These are phyloP conservation scores for Tolypocladium amazonense DNA, from an alignment of 2,329 filamentous ascomycete genomes.

Conservation along the genomic window DNA sequence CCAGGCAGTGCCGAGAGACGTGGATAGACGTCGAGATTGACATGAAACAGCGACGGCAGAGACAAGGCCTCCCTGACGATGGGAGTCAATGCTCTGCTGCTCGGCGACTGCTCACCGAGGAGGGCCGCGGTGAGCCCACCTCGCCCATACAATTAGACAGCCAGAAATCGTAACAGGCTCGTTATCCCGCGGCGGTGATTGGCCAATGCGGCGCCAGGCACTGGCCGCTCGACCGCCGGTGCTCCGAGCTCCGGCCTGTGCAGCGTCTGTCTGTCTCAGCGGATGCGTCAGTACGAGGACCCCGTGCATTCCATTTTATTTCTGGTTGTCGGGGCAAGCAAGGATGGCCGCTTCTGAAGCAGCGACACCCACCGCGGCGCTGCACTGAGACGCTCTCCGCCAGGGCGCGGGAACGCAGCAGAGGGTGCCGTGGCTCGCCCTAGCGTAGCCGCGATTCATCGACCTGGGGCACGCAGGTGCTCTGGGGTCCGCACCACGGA, in stretches of 20 bases:
- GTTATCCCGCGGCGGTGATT: neutral
- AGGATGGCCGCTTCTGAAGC: neutral
- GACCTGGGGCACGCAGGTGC: no score
- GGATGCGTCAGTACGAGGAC: neutral
- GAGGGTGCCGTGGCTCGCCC: neutral
- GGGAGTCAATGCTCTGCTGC: neutral
- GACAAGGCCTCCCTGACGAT: neutral
- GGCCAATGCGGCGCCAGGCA: neutral
- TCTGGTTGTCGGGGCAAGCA: neutral
- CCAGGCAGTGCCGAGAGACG: neutral
- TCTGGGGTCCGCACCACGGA: neutral
- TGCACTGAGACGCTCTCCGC: neutral
- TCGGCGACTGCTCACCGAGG: neutral
- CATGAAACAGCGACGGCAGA: neutral
- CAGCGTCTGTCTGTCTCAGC: neutral
- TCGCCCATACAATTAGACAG: neutral
- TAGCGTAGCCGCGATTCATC: slow-evolving; percentile 1
- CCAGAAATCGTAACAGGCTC: neutral
- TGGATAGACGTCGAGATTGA: neutral
- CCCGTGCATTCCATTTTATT: neutral
- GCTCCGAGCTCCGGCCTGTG: neutral
- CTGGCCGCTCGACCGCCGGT: neutral
- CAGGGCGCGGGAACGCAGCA: neutral
- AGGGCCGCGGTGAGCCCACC: neutral
- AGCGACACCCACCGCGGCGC: neutral